Evolutionary conservation across 2,329 filamentous ascomycete genomes (phyloP).

Genomic region (Fusarium succisae): DNA sequence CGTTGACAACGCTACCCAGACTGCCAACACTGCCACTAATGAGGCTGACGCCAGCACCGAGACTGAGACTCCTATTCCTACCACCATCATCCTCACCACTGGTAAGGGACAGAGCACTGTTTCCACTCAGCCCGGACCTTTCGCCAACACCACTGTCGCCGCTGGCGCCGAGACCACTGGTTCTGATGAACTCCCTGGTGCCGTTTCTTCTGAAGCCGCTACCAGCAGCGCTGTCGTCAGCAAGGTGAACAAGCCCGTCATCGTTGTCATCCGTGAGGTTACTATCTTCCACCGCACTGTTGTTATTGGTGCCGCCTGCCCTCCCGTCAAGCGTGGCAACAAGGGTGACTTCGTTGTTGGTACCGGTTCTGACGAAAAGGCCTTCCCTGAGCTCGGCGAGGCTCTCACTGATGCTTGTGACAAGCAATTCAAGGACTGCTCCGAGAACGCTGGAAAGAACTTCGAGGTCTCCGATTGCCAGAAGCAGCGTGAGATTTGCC

Average conservation of each 20-base stretch:
- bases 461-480: conserved; percentile 38
- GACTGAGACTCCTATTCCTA: conserved; percentile 14
- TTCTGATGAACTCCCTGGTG: conserved; percentile 7
- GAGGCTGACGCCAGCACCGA: conserved; percentile 20
- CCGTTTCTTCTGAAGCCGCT: conserved; percentile 15
- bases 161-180: conserved; percentile 10
- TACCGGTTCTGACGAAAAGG: conserved; percentile 28
- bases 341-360: conserved; percentile 38
- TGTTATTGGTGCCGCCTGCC: conserved; percentile 41
- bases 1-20: conserved; percentile 14
- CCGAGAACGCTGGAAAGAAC: conserved; percentile 38
- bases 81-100: conserved; percentile 31
- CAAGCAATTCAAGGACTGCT: conserved; percentile 40
- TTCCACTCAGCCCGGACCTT: conserved; percentile 23
- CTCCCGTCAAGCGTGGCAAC: conserved; percentile 32
- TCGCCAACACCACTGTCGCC: conserved; percentile 31
- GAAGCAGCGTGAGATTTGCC: conserved; percentile 39
- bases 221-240: conserved; percentile 28
- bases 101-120: conserved; percentile 22
- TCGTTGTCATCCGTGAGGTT: conserved; percentile 36
- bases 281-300: conserved; percentile 38
- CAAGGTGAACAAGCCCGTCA: conserved; percentile 30
- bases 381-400: conserved; percentile 32
- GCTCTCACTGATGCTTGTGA: conserved; percentile 38
- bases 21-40: conserved; percentile 24